Conservation (phyloP, 345 rosid species). For the Eutrema japonicum region DNA sequence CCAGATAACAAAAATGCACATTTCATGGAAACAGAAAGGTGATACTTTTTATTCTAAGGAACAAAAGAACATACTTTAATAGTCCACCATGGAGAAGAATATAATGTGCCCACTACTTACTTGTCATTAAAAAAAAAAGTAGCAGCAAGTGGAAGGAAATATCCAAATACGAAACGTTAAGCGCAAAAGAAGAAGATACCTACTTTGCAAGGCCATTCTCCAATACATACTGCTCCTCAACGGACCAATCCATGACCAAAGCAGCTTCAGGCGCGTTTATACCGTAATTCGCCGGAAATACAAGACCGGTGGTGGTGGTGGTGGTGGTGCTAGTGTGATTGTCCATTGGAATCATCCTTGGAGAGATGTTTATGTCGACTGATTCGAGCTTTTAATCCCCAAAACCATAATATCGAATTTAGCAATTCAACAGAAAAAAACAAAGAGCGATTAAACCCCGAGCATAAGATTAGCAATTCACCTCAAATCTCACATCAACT, state of each 20-base stretch:
- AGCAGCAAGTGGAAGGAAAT: slow-evolving; percentile 1
- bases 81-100: slow-evolving; percentile 40
- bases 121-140: no score
- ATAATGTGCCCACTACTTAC: slow-evolving; percentile 37
- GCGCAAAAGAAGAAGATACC: slow-evolving; percentile 36
- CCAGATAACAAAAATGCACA: slow-evolving; percentile 1
- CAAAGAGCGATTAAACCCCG: neutral
- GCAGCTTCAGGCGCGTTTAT: slow-evolving; percentile 50
- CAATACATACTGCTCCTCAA: slow-evolving; percentile 71
- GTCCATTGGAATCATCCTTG: slow-evolving; percentile 35
- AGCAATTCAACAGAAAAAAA: neutral
- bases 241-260: slow-evolving; percentile 81
- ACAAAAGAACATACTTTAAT: slow-evolving; percentile 44
- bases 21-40: slow-evolving; percentile 35
- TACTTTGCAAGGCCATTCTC: slow-evolving; percentile 84
- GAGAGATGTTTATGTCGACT: neutral
- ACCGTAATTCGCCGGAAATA: slow-evolving; percentile 30
- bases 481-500: slow-evolving; percentile 14
- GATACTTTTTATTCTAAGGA: slow-evolving; percentile 25
- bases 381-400: neutral
- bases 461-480: slow-evolving; percentile 14
- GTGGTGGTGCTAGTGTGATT: slow-evolving; percentile 39
- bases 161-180: slow-evolving; percentile 20
- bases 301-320: slow-evolving; percentile 24
- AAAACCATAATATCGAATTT: slow-evolving; percentile 8